phyloP scores from a whole-genome alignment of 1,284 basidiomycete genomes.

The Trametes pubescens region DNA sequence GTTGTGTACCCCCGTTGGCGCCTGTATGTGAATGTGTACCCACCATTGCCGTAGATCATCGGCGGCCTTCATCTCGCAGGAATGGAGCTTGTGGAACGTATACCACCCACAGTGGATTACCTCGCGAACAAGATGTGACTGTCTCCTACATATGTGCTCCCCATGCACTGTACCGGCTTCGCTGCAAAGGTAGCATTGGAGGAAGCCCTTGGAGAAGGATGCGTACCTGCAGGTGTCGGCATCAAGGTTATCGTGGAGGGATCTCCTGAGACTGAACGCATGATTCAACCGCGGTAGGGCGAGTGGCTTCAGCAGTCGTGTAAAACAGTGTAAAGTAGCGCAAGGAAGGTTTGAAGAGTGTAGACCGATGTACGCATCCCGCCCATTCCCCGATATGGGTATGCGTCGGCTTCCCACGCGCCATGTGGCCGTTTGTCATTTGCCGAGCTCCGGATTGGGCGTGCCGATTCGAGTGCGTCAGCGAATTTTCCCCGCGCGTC shows the following conservation, averaged over 20 bases:
- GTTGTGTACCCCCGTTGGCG: neutral
- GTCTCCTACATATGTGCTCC: constrained; percentile 73
- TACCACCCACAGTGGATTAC: constrained; percentile 76
- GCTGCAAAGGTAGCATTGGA: constrained; percentile 73
- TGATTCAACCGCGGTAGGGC: constrained; percentile 42
- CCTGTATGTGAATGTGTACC: neutral
- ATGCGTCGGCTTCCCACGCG: constrained; percentile 27
- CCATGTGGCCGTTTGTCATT: constrained; percentile 19
- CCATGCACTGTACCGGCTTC: constrained; percentile 87
- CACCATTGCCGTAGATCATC: constrained; percentile 57
- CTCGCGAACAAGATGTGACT: constrained; percentile 66
- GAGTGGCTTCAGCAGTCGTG: neutral
- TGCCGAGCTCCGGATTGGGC: constrained; percentile 18
- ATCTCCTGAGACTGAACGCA: constrained; percentile 48
- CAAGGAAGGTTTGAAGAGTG: neutral
- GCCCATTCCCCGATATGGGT: constrained; percentile 11
- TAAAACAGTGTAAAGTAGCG: neutral
- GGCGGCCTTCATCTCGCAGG: constrained; percentile 84
- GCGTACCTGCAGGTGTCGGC: constrained; percentile 80
- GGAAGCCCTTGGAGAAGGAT: constrained; percentile 71
- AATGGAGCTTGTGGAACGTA: constrained; percentile 66
- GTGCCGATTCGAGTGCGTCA: constrained; percentile 23
- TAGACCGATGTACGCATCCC: neutral
- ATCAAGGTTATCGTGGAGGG: constrained; percentile 64
- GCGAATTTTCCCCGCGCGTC: constrained; percentile 21